phyloP scores from a whole-genome alignment of 2,329 filamentous ascomycete species.

The Cytospora paraplurivora region DNA sequence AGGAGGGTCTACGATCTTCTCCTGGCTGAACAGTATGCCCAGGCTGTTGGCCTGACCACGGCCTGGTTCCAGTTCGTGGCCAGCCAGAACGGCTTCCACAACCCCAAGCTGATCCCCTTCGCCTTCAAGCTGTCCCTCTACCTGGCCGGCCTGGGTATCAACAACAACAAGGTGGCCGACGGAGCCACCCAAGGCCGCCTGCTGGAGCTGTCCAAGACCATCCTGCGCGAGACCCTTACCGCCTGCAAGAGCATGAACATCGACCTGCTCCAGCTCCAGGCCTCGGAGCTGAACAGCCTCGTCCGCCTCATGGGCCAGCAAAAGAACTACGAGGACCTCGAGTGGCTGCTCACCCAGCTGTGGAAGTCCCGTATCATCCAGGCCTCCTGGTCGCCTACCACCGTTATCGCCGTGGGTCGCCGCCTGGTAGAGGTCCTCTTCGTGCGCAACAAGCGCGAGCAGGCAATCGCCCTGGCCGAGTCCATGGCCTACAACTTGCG shows the following conservation, averaged over 20 bases:
- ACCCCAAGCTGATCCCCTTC: conserved; percentile 27
- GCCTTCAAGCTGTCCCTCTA: conserved; percentile 29
- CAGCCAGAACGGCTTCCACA: conserved; percentile 29
- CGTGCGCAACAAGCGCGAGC: conserved; percentile 26
- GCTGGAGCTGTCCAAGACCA: conserved; percentile 30
- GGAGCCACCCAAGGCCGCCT: conserved; percentile 26
- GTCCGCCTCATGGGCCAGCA: conserved; percentile 30
- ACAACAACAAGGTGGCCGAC: conserved; percentile 34
- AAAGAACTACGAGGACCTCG: conserved; percentile 30
- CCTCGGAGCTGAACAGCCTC: conserved; percentile 28
- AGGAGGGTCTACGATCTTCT: conserved; percentile 26
- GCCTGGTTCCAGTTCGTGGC: conserved; percentile 29
- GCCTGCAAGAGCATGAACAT: conserved; percentile 30
- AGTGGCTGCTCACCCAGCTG: conserved; percentile 30
- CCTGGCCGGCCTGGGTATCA: conserved; percentile 30
- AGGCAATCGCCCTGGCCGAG: conserved; percentile 29
- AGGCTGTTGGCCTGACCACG: conserved; percentile 27
- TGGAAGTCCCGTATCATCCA: conserved; percentile 30
- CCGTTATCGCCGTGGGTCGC: conserved; percentile 28
- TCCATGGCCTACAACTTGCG: conserved; percentile 30
- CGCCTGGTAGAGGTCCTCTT: conserved; percentile 29
- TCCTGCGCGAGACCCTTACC: conserved; percentile 28
- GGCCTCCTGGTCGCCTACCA: conserved; percentile 26
- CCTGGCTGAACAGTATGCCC: conserved; percentile 20
- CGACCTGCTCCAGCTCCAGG: conserved; percentile 28